Conservation (phyloP, 352 stramenopile genomes). For the Globisporangium canariense region DNA sequence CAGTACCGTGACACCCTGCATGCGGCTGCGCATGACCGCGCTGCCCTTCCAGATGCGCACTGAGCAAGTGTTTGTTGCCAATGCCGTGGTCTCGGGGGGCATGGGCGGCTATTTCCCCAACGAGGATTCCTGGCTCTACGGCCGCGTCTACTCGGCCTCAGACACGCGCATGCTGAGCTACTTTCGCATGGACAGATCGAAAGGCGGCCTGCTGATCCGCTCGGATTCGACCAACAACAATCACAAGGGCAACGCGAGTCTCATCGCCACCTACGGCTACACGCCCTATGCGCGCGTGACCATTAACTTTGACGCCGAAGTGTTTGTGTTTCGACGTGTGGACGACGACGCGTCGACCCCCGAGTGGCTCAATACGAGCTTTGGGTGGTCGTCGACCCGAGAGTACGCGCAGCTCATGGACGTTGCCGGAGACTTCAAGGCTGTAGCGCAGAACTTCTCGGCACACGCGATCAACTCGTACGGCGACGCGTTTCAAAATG, state of each 20-base stretch:
- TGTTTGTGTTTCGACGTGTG: conserved; percentile 71
- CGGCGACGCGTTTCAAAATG: conserved; percentile 50
- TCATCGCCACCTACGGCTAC: conserved; percentile 45
- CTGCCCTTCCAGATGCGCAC: conserved; percentile 72
- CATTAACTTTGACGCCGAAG: conserved; percentile 68
- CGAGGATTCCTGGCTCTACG: conserved; percentile 60
- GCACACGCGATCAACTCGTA: conserved; percentile 73
- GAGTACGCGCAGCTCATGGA: conserved; percentile 70
- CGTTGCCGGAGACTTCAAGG: conserved; percentile 57
- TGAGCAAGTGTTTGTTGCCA: conserved; percentile 56
- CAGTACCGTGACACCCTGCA: conserved; percentile 39
- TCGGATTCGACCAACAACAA: conserved; percentile 70
- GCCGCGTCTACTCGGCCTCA: conserved; percentile 62
- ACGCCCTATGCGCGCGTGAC: conserved; percentile 63
- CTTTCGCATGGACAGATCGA: conserved; percentile 70
- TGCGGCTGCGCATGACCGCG: conserved; percentile 68
- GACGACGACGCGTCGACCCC: conserved; percentile 50
- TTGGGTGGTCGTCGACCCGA: conserved; percentile 54
- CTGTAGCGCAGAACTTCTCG: conserved; percentile 56
- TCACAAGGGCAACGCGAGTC: conserved; percentile 63
- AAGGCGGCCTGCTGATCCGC: conserved; percentile 63
- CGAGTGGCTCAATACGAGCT: conserved; percentile 61
- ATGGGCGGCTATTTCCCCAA: conserved; percentile 74
- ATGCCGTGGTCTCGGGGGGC: conserved; percentile 47
- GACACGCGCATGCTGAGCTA: conserved; percentile 70